Percentiles rank a stretch among this genome's conserved stretches.
Evolutionary conservation across 306 rosid genomes (phyloP).

Genomic region (Quercus dentata): DNA sequence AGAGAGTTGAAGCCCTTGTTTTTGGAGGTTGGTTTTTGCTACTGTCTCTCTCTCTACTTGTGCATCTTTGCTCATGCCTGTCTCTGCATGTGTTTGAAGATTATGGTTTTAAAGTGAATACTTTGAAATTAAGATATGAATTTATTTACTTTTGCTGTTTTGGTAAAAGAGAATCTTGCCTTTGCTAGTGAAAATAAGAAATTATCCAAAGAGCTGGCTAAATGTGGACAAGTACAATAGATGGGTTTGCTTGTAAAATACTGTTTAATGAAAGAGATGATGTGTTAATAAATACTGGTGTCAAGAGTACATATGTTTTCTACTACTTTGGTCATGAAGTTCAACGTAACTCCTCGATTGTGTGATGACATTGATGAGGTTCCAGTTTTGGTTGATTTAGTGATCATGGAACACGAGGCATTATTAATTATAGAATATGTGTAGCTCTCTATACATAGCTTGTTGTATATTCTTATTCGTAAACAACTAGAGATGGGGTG

Average conservation of each 20-base stretch:
- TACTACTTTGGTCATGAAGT: neutral
- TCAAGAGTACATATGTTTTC: neutral
- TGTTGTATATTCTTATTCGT: neutral
- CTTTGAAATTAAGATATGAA: neutral
- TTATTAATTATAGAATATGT: neutral
- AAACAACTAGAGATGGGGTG: neutral
- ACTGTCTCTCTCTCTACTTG: conserved; percentile 6
- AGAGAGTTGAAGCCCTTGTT: conserved; percentile 91
- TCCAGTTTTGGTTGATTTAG: neutral
- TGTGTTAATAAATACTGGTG: neutral
- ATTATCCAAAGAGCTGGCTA: neutral
- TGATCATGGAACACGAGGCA: neutral
- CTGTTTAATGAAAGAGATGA: neutral
- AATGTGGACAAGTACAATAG: neutral
- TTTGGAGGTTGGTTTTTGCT: conserved; percentile 70
- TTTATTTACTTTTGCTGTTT: neutral
- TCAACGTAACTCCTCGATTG: neutral
- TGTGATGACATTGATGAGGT: neutral
- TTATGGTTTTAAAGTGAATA: neutral
- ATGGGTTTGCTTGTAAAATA: neutral
- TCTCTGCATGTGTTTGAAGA: neutral
- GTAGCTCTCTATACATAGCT: neutral
- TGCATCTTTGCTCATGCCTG: neutral
- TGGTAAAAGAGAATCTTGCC: neutral
- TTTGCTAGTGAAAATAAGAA: neutral